Conservation (phyloP, 352 stramenopile genomes). For the Pythium utonaiense region DNA sequence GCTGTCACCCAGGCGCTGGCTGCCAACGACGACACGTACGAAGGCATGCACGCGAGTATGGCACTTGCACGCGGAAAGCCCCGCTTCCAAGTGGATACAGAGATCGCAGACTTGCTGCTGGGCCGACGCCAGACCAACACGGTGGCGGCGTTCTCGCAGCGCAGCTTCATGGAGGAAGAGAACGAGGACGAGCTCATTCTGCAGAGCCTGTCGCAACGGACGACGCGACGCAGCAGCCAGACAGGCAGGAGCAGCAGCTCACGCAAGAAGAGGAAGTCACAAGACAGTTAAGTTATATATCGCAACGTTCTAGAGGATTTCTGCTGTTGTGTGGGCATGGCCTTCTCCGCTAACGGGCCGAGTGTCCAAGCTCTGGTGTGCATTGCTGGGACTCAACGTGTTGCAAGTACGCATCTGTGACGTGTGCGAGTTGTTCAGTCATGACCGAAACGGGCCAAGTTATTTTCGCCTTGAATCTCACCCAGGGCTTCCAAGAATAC, state of each 20-base stretch:
- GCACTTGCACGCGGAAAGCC: constrained; percentile 38
- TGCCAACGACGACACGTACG: constrained; percentile 19
- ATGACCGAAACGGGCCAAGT: too few relatives aligned
- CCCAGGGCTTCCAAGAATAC: too few relatives aligned
- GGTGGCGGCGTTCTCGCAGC: constrained; percentile 45
- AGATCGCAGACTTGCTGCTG: constrained; percentile 50
- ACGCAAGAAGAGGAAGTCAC: background rate
- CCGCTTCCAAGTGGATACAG: constrained; percentile 24
- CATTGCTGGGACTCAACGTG: too few relatives aligned
- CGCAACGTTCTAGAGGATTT: background rate
- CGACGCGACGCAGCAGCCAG: constrained; percentile 31
- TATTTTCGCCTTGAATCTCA: too few relatives aligned
- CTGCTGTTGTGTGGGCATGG: too few relatives aligned
- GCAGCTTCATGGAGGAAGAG: constrained; percentile 22
- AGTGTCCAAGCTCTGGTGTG: too few relatives aligned
- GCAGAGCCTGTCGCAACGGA: constrained; percentile 70
- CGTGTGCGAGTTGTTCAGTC: too few relatives aligned
- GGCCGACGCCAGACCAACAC: constrained; percentile 32
- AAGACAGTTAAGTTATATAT: background rate
- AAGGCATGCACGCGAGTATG: constrained; percentile 41
- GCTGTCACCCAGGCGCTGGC: constrained; percentile 30
- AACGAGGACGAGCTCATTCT: constrained; percentile 73
- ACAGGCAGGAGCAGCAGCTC: background rate
- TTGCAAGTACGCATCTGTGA: too few relatives aligned
- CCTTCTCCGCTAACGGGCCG: too few relatives aligned